Base-by-base conservation (phyloP, 2,329 filamentous ascomycete genomes). In the Ophiostoma piceae region DNA sequence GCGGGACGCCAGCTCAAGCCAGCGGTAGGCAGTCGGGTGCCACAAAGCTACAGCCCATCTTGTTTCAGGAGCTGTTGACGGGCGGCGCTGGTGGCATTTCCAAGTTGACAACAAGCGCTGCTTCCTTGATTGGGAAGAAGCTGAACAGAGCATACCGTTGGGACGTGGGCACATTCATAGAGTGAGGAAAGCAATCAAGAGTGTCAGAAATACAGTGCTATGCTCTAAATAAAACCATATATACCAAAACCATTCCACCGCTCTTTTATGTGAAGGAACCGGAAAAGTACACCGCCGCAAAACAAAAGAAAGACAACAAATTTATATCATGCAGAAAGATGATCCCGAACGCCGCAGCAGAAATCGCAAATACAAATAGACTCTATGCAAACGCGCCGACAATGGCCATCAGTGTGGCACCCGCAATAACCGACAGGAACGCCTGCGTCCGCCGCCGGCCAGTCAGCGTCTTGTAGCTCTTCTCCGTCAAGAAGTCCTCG, bases 401-500 rank as follows among this genome's bases (percentile, higher is more conserved):
- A 16, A 87, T 77, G 43, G 89, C 88, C 90, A 92, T 92, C 67
- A 90, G 81, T 67, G 84, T 79, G 0, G 90, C 88, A 0, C 90
- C 90, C 0, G 81, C 80, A 37, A 88, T 81, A 1, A 92, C 89
- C 5, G 88, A 80, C 39, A 87, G 70, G 70, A 87, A 91, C 0
- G 90, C 90, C 67, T 85, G 82, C 14, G 88, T 79, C 43, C 90
- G 82, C 74, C 82, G 86, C 75, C 79, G 84, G 0, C 90, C 90
- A 70, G 84, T 84, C 51, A 92, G 80, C 26, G 85, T 82, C 74
- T 83, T 84, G 82, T 91, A 92, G 78, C 89, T 92, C 81, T 91
- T 89, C 74, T 92, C 90, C 14, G 86, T 88, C 71, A 93, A 76
- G 74, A 96, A 96, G 75, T 96, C 92, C 78, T 96, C 92, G 0